Conservation (phyloP, 1,284 basidiomycete species). For the Neonothopanus nambi region DNA sequence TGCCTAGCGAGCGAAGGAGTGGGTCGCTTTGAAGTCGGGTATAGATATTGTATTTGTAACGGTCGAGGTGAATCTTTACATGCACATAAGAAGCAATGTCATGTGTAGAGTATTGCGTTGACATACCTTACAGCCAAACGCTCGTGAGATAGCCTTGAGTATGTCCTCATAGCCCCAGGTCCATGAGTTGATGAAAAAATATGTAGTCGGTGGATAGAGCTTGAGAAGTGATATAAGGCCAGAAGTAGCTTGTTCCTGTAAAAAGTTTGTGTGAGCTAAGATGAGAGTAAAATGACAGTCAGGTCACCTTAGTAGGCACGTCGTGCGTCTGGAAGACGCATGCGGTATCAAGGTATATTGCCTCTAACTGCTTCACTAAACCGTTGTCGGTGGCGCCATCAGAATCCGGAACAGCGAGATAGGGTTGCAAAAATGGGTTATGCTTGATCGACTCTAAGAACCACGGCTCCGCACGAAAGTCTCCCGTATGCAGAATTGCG, state of each 20-base stretch:
- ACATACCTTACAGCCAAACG: conserved; percentile 62
- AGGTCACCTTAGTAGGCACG: conserved; percentile 73
- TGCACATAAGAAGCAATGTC: neutral
- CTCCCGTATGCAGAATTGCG: conserved; percentile 88
- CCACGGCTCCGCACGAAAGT: conserved; percentile 84
- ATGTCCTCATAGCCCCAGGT: conserved; percentile 93
- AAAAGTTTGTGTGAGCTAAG: neutral
- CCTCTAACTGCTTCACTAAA: conserved; percentile 53
- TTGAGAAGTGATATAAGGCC: conserved; percentile 72
- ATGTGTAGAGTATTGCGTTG: neutral
- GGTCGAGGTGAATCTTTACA: conserved; percentile 81
- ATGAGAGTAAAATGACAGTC: neutral
- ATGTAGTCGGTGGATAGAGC: conserved; percentile 61
- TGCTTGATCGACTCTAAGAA: conserved; percentile 68
- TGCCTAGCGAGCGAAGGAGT: conserved; percentile 65
- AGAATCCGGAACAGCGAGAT: conserved; percentile 44
- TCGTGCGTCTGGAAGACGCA: conserved; percentile 58
- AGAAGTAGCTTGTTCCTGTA: conserved; percentile 63
- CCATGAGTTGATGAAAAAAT: conserved; percentile 91
- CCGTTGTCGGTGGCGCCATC: neutral
- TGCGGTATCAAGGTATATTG: conserved; percentile 88
- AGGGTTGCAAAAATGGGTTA: conserved; percentile 73
- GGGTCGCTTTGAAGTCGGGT: conserved; percentile 55
- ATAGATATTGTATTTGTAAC: conserved; percentile 80
- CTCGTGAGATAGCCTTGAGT: conserved; percentile 68